phyloP scores from a whole-genome alignment of 78 protist species.

The Dictyostelium purpureum region DNA sequence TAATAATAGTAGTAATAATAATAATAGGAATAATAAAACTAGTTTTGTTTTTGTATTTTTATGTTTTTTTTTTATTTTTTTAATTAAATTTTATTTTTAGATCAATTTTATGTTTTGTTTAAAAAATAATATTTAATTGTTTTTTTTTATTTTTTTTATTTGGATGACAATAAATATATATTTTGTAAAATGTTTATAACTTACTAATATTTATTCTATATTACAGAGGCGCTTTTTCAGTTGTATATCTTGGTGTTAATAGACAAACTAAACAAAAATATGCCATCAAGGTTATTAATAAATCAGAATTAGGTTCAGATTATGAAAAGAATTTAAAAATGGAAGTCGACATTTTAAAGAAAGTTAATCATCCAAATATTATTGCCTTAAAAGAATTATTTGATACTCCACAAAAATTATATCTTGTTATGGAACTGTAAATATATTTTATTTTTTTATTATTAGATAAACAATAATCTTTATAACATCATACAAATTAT shows the following conservation, averaged over 20 bases:
- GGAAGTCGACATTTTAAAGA: slow-evolving; percentile 73
- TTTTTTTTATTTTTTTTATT: background rate
- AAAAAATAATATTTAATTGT: background rate
- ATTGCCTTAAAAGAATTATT: slow-evolving; percentile 76
- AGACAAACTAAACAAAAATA: slow-evolving; percentile 44
- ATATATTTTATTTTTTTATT: background rate
- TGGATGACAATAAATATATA: background rate
- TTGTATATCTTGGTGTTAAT: slow-evolving; percentile 72
- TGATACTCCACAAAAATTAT: slow-evolving; percentile 73
- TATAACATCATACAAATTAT: background rate
- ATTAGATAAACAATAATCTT: background rate
- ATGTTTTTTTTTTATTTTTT: background rate
- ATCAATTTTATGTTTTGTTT: too few species aligned
- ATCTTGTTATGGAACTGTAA: slow-evolving; percentile 80
- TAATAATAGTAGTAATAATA: background rate
- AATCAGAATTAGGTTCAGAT: slow-evolving; percentile 39
- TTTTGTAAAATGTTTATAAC: background rate
- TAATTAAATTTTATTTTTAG: background rate
- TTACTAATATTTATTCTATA: background rate
- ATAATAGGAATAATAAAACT: background rate
- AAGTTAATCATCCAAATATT: slow-evolving; percentile 75
- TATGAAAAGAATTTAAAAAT: slow-evolving; percentile 78
- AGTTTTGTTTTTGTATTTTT: background rate
- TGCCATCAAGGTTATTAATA: slow-evolving; percentile 85
- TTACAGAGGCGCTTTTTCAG: slow-evolving; percentile 78